Conservation (phyloP, 306 rosid genomes). For the Quercus bicolor region DNA sequence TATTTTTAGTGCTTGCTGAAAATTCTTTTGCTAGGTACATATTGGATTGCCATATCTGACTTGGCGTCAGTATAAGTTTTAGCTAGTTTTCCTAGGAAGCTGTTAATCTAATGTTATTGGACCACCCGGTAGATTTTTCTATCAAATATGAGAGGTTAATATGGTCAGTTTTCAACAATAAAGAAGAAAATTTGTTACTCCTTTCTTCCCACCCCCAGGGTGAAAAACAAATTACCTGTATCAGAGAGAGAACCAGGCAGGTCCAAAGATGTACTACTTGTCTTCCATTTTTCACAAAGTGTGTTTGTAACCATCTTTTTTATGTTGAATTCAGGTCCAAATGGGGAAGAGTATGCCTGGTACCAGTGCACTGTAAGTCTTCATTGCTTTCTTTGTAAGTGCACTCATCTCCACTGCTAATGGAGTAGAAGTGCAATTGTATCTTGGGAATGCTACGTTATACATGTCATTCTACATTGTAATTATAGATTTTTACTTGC, state of each 20-base stretch:
- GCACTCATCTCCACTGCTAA: neutral
- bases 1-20: neutral
- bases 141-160: neutral
- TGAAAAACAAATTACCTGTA: neutral
- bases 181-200: neutral
- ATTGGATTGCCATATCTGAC: neutral
- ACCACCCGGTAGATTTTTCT: neutral
- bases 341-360: constrained; percentile 95
- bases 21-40: neutral
- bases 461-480: neutral
- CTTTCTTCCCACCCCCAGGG: neutral
- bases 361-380: constrained; percentile 89
- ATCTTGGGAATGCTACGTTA: neutral
- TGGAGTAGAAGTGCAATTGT: neutral
- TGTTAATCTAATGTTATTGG: neutral
- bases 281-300: neutral
- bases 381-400: constrained; percentile 10
- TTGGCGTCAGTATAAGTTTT: neutral
- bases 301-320: neutral
- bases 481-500: constrained; percentile 5
- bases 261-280: neutral
- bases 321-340: constrained; percentile 72
- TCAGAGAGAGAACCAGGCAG: neutral
- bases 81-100: neutral
- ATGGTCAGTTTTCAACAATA: neutral